Conservation (phyloP, 768 basidiomycete genomes). For the Lactarius hengduanensis region DNA sequence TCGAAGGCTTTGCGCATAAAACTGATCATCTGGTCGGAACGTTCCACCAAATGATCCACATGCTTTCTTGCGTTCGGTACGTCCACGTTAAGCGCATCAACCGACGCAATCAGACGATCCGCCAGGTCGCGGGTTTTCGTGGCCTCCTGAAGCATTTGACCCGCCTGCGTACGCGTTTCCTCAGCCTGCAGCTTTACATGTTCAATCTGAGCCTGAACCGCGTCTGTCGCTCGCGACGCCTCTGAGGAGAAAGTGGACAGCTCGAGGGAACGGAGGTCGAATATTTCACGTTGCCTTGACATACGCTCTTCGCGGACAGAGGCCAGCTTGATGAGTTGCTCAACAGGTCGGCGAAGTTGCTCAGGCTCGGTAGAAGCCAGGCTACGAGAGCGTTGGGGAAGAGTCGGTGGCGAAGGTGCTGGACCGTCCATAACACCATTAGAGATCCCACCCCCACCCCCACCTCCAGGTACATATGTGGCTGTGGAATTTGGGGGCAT, state of each 20-base stretch:
- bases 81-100: not conserved
- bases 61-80: slow-evolving; percentile 3
- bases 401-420: not conserved
- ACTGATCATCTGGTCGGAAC: slow-evolving; percentile 14
- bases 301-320: slow-evolving; percentile 15
- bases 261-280: slow-evolving; percentile 18
- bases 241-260: slow-evolving; percentile 10
- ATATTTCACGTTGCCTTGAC: slow-evolving; percentile 10
- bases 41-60: slow-evolving; percentile 2
- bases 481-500: not conserved
- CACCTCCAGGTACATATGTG: not conserved
- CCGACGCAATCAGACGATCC: slow-evolving; percentile 13
- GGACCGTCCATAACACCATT: not conserved
- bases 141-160: slow-evolving; percentile 15
- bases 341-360: slow-evolving; percentile 8
- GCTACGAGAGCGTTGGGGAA: not conserved
- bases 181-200: slow-evolving; percentile 11
- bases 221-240: not conserved
- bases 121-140: slow-evolving; percentile 18
- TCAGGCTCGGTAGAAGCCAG: slow-evolving; percentile 7
- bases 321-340: slow-evolving; percentile 15
- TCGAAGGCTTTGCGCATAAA: slow-evolving; percentile 14
- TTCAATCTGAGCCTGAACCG: slow-evolving; percentile 11
- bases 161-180: slow-evolving; percentile 15
- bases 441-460: not conserved